Evolutionary conservation across 306 rosid genomes (phyloP).

Genomic region (Corylus heterophylla): DNA sequence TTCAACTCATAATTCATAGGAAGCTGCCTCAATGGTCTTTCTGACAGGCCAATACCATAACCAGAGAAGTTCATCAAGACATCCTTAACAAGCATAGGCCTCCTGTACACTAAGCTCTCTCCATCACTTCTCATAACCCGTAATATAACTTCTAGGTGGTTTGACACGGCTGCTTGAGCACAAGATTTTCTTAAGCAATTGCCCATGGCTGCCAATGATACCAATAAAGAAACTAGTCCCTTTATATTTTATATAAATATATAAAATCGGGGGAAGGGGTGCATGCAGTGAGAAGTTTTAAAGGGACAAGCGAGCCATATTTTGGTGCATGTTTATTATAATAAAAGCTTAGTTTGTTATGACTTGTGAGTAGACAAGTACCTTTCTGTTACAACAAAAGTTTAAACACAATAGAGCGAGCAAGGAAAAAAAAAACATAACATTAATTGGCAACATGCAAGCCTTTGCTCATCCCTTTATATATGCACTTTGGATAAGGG

Average conservation of each 20-base stretch:
- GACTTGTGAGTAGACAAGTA: not conserved
- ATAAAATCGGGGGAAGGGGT: not conserved
- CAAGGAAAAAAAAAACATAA: too few relatives aligned
- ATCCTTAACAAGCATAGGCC: not conserved
- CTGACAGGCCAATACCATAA: not conserved
- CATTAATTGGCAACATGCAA: not conserved
- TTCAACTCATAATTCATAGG: conserved; percentile 1
- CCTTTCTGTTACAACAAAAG: not conserved
- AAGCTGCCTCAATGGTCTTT: not conserved
- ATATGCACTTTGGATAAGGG: not conserved
- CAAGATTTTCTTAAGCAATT: not conserved
- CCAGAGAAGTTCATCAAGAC: conserved; percentile 1
- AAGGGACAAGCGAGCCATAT: not conserved
- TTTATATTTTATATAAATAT: not conserved
- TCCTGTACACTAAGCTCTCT: not conserved
- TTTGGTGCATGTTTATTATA: not conserved
- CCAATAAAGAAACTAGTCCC: not conserved
- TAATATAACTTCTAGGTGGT: not conserved
- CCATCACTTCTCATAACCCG: not conserved
- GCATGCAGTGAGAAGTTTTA: not conserved
- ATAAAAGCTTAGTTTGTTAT: not conserved
- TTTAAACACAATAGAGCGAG: too few relatives aligned
- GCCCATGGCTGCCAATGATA: not conserved
- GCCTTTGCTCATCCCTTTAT: not conserved
- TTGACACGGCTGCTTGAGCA: not conserved